phyloP scores from a whole-genome alignment of 306 rosid species.

The Abrus pulchellus region DNA sequence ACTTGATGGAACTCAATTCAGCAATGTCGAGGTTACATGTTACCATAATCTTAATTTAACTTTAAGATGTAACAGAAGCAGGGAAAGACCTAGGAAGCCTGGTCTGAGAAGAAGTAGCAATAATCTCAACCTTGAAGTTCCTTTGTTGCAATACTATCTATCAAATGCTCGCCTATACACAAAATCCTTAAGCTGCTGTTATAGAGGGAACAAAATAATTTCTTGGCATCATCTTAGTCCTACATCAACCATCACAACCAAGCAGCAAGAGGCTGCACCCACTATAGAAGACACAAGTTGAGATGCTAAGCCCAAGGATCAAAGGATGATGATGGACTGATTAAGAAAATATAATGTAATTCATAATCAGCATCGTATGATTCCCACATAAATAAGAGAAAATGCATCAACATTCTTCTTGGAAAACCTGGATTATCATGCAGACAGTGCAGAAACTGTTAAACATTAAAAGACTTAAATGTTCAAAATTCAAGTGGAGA shows the following conservation, averaged over 20 bases:
- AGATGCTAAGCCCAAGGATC: background rate
- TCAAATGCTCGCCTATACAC: no score
- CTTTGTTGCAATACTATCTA: background rate
- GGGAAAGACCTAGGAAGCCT: background rate
- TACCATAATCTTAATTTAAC: background rate
- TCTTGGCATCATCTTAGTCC: no score
- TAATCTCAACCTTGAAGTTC: background rate
- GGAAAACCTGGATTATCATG: background rate
- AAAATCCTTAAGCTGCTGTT: no score
- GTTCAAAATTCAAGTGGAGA: background rate
- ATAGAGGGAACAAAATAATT: no score
- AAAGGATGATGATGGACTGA: background rate
- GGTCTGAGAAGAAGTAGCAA: background rate
- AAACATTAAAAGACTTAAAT: background rate
- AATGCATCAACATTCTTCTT: background rate
- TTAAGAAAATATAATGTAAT: background rate
- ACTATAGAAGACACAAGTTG: background rate
- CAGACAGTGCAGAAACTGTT: background rate
- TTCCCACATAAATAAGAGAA: background rate
- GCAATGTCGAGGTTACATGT: background rate
- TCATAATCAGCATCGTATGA: background rate
- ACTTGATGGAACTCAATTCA: background rate
- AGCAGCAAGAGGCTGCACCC: background rate
- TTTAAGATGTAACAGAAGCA: slow-evolving; percentile 8
- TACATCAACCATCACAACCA: background rate